Percentiles rank a stretch among this genome's conserved stretches.
These are phyloP conservation scores for Sclerotinia trifoliorum DNA, from an alignment of 2,329 filamentous ascomycete species.

Conservation along the genomic window DNA sequence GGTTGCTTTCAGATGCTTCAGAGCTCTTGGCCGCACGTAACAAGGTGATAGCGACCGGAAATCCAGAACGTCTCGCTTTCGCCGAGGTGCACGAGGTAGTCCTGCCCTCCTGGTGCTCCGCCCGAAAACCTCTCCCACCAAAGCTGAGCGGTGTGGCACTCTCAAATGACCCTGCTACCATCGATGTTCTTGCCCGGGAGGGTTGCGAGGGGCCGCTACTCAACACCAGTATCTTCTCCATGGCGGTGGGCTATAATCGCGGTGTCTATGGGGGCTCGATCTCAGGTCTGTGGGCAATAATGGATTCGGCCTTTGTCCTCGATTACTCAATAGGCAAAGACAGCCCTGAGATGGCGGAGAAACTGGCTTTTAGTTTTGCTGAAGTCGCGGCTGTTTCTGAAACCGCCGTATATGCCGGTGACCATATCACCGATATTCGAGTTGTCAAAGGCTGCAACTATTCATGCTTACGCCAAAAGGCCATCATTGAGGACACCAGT, in stretches of 20 bases:
- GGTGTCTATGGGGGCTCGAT: constrained; percentile 8
- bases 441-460: constrained; percentile 12
- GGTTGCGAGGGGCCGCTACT: background rate
- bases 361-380: background rate
- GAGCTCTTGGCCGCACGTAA: constrained; percentile 10
- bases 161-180: background rate
- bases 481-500: background rate
- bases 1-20: constrained; percentile 2
- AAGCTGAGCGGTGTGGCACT: constrained; percentile 5
- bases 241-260: background rate
- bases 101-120: background rate
- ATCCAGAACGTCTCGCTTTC: background rate
- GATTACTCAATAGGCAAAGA: constrained; percentile 17
- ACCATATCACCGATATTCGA: constrained; percentile 10
- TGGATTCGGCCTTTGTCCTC: constrained; percentile 1
- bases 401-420: background rate
- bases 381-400: constrained; percentile 5
- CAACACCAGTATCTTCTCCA: constrained; percentile 5
- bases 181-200: background rate
- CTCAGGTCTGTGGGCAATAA: background rate
- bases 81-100: background rate
- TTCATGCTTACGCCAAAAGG: constrained; percentile 14
- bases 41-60: background rate
- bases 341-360: background rate
- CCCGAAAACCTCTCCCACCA: constrained; percentile 1